Base-by-base conservation (phyloP, 2,329 filamentous ascomycete species). In the Monosporascus sp. region DNA sequence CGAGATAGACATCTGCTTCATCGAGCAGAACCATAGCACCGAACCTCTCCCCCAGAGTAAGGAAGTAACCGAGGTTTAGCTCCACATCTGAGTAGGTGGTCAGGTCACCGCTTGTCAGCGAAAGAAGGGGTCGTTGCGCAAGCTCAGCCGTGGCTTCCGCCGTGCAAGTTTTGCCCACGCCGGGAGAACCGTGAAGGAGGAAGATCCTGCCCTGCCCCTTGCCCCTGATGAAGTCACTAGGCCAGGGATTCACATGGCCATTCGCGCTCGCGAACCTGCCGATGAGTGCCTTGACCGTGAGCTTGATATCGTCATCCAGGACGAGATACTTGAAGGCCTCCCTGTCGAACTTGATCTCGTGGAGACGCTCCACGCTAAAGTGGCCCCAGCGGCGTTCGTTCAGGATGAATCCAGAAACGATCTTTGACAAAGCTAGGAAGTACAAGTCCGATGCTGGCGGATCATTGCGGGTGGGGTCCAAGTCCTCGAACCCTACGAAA, bases 1-100 rank as follows among this genome's bases (percentile, higher is more conserved):
- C 79, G 8, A 85, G 75, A 65, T 81, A 85, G 19, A 84, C 79
- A 52, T 85, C 82, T 3, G 79, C 80, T 64, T 85, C 81, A 61
- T 85, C 81, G 5, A 84, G 71, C 3, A 84, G 72, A 7, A 82
- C 72, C 6, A 83, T 72, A 38, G 74, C 79, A 19, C 72, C 74
- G 66, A 75, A 81, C 7, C 73, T 74, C 63, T 76, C 74, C 41
- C 70, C 78, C 4, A 80, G 70, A 41, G 74, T 63, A 9, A 81
- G 69, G 65, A 77, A 78, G 65, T 77, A 76, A 52, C 70, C 69
- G 16, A 78, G 73, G 52, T 72, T 72, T 27, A 64, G 56, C 62
- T 79, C 75, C 26, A 78, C 71, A 2, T 58, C 60, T 6, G 70
- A 63, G 38, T 70, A 63, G 9, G 72, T 71, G 55, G 70, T 71